Base-by-base conservation (phyloP, 257 asterid genomes). In the Petunia axillaris region DNA sequence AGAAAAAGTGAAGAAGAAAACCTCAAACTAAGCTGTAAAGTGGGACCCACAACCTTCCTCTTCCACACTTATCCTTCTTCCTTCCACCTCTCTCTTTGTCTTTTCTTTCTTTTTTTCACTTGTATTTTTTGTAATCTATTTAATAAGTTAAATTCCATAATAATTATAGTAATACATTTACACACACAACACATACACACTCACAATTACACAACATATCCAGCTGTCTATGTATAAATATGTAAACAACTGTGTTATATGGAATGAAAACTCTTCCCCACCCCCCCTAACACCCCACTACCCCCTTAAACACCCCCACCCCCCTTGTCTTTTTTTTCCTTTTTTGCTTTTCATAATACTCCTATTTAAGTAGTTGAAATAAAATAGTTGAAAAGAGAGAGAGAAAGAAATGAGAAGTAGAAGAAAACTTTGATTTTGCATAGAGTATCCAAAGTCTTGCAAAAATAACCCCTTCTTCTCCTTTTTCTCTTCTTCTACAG, bases 401-500 rank as follows among this genome's bases (percentile, higher is more conserved):
- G 85, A 54, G 82, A 83, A 67, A 54, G 82, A 83, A 67, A 59
- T 77, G 63, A 14, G 75, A 60, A 70, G 83, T 5, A 58, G 76
- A 80, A 79, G 85, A 74, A 87, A 81, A 75, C 75, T 25, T 73
- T 73, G 77, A 48, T 73, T 73, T 73, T 50, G 25, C 62, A 48
- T 40, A 74, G 78, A 85, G 88, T 80, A 80, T 70, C 79, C 84
- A 82, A 81, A 79, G 84, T 82, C 81, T 84, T 25, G 25, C 25
- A 25, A 25, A 25, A 48, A 35, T 73, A 73, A 39, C 77, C 13
- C 36, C 44, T 70, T 48, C 77, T 66, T 65, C 74, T 40, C 36
- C 60, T 25, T 35, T 13, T 5, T 68, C 84, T 83, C 84, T 83
- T 84, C 79, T 59, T 88, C 85, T 82, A 90, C 80, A 84, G 83